These are phyloP conservation scores for Cucumis sativus DNA, from an alignment of 306 rosid species.

Conservation along the genomic window DNA sequence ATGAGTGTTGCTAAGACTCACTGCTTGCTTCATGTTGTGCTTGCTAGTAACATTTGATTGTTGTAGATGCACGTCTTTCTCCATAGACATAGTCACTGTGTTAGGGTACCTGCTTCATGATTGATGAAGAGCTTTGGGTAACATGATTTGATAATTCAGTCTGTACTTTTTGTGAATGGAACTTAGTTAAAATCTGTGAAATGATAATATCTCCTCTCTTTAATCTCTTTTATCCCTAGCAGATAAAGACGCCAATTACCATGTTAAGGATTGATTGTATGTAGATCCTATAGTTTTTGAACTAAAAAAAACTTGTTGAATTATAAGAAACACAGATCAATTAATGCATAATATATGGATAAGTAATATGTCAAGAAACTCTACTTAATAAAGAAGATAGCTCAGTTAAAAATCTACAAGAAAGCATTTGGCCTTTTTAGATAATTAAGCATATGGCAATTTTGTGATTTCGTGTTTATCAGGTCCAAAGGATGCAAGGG, in stretches of 20 bases:
- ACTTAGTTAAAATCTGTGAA: not conserved
- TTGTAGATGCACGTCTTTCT: not conserved
- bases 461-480: not conserved
- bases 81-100: not conserved
- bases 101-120: not conserved
- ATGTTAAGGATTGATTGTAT: too few species aligned
- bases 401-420: not conserved
- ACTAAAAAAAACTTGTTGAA: not conserved
- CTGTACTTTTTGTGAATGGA: not conserved
- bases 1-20: not conserved
- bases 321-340: not conserved
- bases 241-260: too few species aligned
- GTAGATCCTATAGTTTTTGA: too few species aligned
- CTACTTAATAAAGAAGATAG: not conserved
- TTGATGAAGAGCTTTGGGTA: not conserved
- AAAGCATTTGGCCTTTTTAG: not conserved
- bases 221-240: not conserved
- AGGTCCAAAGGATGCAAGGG: constrained; percentile 78
- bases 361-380: not conserved
- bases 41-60: not conserved
- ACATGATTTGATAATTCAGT: not conserved
- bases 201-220: not conserved
- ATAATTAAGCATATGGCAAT: not conserved
- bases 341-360: not conserved
- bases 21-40: not conserved